These are phyloP conservation scores for Backusella tuberculispora DNA, from an alignment of 192 early-diverging fungal genomes.

Conservation along the genomic window DNA sequence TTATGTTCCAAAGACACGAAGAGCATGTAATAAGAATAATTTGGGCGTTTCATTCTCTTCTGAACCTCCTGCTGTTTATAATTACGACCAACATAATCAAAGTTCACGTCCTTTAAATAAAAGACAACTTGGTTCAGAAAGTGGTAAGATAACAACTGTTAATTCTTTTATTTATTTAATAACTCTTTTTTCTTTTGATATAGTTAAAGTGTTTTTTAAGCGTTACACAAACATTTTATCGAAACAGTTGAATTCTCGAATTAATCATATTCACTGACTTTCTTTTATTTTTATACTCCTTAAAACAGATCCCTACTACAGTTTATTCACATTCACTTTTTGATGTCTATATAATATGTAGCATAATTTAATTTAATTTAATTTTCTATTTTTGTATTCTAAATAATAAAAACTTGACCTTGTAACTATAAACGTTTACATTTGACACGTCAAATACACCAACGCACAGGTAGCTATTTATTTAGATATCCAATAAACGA, in stretches of 20 bases:
- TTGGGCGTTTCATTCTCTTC: slow-evolving; percentile 30
- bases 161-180: not conserved
- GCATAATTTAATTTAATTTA: not conserved
- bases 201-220: slow-evolving; percentile 20
- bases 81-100: not conserved
- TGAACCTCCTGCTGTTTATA: slow-evolving; percentile 28
- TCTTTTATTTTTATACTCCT: not conserved
- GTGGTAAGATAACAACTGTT: not conserved
- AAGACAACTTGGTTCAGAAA: not conserved
- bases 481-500: too few species aligned
- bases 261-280: not conserved
- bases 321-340: not conserved
- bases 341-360: not conserved
- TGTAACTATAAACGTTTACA: too few species aligned
- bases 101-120: not conserved
- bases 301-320: not conserved
- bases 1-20: not conserved
- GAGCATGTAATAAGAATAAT: not conserved
- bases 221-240: slow-evolving; percentile 15
- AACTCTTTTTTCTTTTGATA: not conserved
- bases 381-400: too few species aligned
- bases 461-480: too few species aligned
- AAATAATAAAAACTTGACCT: too few species aligned
- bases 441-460: too few species aligned
- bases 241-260: not conserved